phyloP scores from a whole-genome alignment of 2,329 filamentous ascomycete species.

The Sarocladiaceae sp. region DNA sequence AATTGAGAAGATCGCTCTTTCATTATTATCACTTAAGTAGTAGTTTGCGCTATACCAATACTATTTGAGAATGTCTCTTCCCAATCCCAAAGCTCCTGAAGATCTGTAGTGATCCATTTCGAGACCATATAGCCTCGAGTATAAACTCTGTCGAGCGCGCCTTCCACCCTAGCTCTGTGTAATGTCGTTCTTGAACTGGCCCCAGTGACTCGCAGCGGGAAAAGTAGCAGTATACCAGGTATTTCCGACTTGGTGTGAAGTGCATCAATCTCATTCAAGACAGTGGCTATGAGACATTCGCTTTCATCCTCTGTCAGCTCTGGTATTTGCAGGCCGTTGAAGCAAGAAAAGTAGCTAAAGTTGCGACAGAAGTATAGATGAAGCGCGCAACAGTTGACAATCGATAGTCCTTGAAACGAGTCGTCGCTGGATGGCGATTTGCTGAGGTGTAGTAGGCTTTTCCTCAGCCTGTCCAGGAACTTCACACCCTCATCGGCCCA shows the following conservation, averaged over 20 bases:
- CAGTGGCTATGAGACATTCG: background rate
- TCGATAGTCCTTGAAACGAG: constrained; percentile 10
- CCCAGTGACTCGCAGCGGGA: constrained; percentile 21
- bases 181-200: background rate
- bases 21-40: too few species aligned
- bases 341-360: constrained; percentile 19
- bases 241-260: constrained; percentile 13
- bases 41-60: background rate
- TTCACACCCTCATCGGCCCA: background rate
- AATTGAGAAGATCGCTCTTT: background rate
- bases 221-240: constrained; percentile 17
- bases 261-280: background rate
- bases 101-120: constrained; percentile 17
- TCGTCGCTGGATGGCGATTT: background rate
- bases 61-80: background rate
- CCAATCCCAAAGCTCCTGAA: constrained; percentile 18
- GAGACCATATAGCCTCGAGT: constrained; percentile 20
- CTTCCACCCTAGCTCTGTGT: background rate
- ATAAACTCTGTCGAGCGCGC: constrained; percentile 13
- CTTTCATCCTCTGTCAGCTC: constrained; percentile 2
- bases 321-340: constrained; percentile 14
- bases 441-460: background rate
- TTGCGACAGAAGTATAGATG: constrained; percentile 18
- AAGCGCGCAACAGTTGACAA: constrained; percentile 15
- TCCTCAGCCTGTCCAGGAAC: background rate